Base-by-base conservation (phyloP, 1,284 basidiomycete genomes). In the Rhodotorula sp. region DNA sequence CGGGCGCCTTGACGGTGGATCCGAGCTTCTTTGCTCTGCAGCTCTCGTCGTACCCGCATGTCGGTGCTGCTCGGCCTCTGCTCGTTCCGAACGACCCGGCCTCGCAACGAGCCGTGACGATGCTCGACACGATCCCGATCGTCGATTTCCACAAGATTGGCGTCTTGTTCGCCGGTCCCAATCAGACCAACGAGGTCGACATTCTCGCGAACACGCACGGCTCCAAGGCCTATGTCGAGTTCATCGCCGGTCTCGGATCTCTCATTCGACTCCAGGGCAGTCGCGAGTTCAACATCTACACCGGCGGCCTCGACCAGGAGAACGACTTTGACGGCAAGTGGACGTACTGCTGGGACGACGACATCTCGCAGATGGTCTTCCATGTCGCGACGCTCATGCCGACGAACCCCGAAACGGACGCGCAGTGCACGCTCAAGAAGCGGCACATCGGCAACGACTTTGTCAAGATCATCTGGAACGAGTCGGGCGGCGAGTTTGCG, bases 311-410 rank as follows among this genome's bases (percentile, higher is more conserved):
- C 47, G 90, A 95, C 80, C 87, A 90, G 8, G 88, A 91, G 74
- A 88, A 90, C 77, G 94, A 98, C 80, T 88, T 90, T 31, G 93
- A 98, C 74, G 85, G 85, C 38, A 80, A 83, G 81, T 95, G 93
- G 79, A 91, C 93, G 0, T 99, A 99, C 79, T 94, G 95, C 0
- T 99, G 95, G 95, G 95, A 93, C 90, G 94, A 99, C 81, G 94
- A 97, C 79, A 95, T 97, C 58, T 89, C 90, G 23, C 97, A 99
- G 80, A 88, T 97, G 70, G 86, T 97, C 64, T 99, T 93, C 81
- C 97, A 99, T 81, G 90, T 93, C 1, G 91, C 95, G 3, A 99
- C 97, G 2, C 88, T 99, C 83, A 99, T 99, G 97, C 97, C 97
- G 3, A 90, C 88, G 64, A 81, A 84, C n/a, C 72, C 62, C 55